Conservation (phyloP, 2,329 filamentous ascomycete species). For the Aspergillus brunneoviolaceus region DNA sequence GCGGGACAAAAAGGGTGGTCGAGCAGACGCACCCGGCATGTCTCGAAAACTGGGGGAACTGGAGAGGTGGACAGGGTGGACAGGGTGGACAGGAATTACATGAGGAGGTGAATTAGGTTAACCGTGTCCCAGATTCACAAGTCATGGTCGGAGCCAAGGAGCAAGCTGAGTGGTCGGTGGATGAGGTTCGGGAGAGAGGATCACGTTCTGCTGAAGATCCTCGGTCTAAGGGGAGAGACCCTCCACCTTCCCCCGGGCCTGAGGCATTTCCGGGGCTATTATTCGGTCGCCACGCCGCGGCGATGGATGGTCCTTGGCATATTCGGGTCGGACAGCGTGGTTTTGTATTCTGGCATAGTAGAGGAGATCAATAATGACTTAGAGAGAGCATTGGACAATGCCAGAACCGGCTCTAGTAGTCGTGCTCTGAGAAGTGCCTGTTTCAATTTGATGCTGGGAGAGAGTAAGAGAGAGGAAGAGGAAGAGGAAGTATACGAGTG, state of each 20-base stretch:
- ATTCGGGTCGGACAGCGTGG: background rate
- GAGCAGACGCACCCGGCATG: slow-evolving; percentile 23
- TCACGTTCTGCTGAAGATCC: slow-evolving; percentile 34
- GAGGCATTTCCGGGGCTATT: slow-evolving; percentile 3
- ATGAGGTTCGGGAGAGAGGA: slow-evolving; percentile 39
- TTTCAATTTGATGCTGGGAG: no score
- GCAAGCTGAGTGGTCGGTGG: slow-evolving; percentile 23
- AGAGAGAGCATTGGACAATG: background rate
- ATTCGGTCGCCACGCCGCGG: slow-evolving; percentile 7
- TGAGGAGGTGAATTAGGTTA: slow-evolving; percentile 9
- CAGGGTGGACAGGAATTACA: background rate
- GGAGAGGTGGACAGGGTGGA: slow-evolving; percentile 1
- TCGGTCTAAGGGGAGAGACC: slow-evolving; percentile 40
- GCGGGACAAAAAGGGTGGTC: slow-evolving; percentile 33
- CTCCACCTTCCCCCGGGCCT: slow-evolving; percentile 7
- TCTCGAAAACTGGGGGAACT: slow-evolving; percentile 17
- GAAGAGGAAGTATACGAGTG: no score
- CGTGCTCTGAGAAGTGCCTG: background rate
- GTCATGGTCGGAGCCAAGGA: slow-evolving; percentile 28
- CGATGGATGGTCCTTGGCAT: background rate
- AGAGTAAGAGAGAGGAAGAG: background rate
- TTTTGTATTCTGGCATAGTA: background rate
- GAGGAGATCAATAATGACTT: background rate
- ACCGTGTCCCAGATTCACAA: slow-evolving; percentile 26
- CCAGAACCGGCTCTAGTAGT: background rate